These are phyloP conservation scores for Mortierella sp. DNA, from an alignment of 371 early-diverging fungal genomes.

Conservation along the genomic window DNA sequence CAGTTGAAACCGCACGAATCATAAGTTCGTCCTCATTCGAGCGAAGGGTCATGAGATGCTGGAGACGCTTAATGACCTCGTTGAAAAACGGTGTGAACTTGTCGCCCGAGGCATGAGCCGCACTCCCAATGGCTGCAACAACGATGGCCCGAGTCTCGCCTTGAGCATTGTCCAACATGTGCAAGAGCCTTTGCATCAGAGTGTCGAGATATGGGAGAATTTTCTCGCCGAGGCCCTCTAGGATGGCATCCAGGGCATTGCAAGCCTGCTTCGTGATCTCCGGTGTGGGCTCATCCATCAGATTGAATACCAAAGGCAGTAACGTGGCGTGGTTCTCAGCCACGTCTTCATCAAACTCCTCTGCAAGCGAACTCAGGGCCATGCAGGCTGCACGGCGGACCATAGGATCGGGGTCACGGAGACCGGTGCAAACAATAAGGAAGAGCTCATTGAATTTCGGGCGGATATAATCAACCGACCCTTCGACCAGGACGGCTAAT, in stretches of 20 bases:
- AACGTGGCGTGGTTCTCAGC: constrained; percentile 81
- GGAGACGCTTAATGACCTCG: constrained; percentile 76
- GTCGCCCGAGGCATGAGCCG: constrained; percentile 85
- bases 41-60: constrained; percentile 76
- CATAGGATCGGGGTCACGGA: constrained; percentile 80
- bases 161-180: constrained; percentile 72
- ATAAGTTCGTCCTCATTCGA: constrained; percentile 73
- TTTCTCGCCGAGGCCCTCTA: constrained; percentile 84
- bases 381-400: constrained; percentile 92
- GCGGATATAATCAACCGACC: constrained; percentile 87
- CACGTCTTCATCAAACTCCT: constrained; percentile 84
- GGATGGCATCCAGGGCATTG: constrained; percentile 87
- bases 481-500: constrained; percentile 85
- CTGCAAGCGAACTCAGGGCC: constrained; percentile 85
- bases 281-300: constrained; percentile 79
- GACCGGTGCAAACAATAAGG: constrained; percentile 77
- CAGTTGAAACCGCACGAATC: constrained; percentile 89
- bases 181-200: constrained; percentile 83
- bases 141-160: constrained; percentile 79
- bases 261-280: constrained; percentile 84
- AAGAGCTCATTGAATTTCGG: constrained; percentile 80
- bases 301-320: constrained; percentile 83
- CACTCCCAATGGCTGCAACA: constrained; percentile 87
- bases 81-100: constrained; percentile 84
- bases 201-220: constrained; percentile 84